Percentiles rank a stretch among this genome's conserved stretches.
Evolutionary conservation across 2,329 filamentous ascomycete genomes (phyloP).

Genomic region (Penicillium sp.): DNA sequence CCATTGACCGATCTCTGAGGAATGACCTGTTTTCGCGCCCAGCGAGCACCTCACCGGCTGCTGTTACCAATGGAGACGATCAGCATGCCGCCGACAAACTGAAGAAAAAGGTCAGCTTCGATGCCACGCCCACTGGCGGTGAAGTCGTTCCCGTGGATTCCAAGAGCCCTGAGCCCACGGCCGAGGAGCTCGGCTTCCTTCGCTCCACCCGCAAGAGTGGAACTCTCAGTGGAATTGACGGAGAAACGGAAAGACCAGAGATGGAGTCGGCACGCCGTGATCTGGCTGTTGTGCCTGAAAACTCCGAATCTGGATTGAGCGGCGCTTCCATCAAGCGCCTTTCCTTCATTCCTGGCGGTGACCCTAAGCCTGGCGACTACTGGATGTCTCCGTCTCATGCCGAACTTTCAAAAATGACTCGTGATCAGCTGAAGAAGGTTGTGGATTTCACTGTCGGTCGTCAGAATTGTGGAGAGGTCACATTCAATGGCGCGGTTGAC

Average conservation of each 20-base stretch:
- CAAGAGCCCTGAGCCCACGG: constrained; percentile 47
- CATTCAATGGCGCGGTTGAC: constrained; percentile 77
- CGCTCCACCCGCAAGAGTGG: constrained; percentile 49
- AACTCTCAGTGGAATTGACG: constrained; percentile 41
- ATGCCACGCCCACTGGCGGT: constrained; percentile 54
- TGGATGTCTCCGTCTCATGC: constrained; percentile 75
- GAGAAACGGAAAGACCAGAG: constrained; percentile 45
- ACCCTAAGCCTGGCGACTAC: constrained; percentile 66
- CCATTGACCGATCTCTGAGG: constrained; percentile 82
- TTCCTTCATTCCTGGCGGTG: constrained; percentile 29
- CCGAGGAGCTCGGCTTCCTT: constrained; percentile 56
- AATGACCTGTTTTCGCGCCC: constrained; percentile 53
- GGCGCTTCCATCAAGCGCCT: constrained; percentile 27
- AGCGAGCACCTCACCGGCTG: constrained; percentile 27
- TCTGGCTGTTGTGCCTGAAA: constrained; percentile 70
- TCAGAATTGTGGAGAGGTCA: constrained; percentile 70
- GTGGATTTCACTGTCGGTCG: constrained; percentile 75
- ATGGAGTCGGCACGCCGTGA: constrained; percentile 69
- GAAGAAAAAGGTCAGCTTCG: constrained; percentile 89
- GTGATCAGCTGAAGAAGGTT: constrained; percentile 69
- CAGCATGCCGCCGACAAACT: constrained; percentile 31
- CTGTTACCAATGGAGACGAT: constrained; percentile 37
- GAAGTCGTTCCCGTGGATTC: constrained; percentile 50
- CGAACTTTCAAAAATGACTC: constrained; percentile 72
- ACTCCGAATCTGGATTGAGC: constrained; percentile 34